Evolutionary conservation across 2,329 filamentous ascomycete genomes (phyloP), one percentile per base, ranked within the genome.

Genomic region (Metarhizium rileyi): DNA sequence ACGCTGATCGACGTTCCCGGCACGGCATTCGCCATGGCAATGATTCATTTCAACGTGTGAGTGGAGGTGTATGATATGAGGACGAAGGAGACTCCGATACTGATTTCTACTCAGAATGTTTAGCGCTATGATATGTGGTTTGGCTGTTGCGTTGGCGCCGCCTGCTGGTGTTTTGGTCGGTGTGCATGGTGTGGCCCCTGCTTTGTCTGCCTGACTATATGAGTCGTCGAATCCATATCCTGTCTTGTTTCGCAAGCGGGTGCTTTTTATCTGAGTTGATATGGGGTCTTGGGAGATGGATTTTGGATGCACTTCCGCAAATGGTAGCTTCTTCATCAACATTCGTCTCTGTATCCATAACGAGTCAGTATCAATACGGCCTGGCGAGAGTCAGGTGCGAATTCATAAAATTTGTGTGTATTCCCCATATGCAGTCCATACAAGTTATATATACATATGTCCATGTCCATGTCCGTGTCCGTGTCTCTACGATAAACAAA

Each of bases 31-130:
- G 51, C 59, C n/a, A 47, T 54, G 26, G 12, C 50, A 16, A 25
- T 58, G 48, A 49, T 45, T 10, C 55, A 62, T 38, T 12, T 61
- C 38, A 58, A 54, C 38, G 4, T 64, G 62, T 64, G 52, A 54
- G 59, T 56, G 6, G 6, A 4, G 3, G 0, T 10, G 10, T 14
- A 7, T 14, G n/a, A 40, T 14, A 7, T 14, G n/a, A 40, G 22
- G 2, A 20, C 16, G 14, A 16, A n/a, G 16, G 9, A 20, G 20
- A 5, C 22, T 12, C 35, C 35, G 16, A 44, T 20, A 43, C 51
- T 61, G 23, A 61, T 50, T 3, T 27, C n/a, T 25, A 14, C 16
- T 16, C 28, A 63, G 60, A 25, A 10, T 57, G 4, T 10, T 62
- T 16, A 59, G 52, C 35, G 42, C 59, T 36, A 23, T 57, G 4